Base-by-base conservation (phyloP, 2,329 filamentous ascomycete species). In the Fusarium newnesense region DNA sequence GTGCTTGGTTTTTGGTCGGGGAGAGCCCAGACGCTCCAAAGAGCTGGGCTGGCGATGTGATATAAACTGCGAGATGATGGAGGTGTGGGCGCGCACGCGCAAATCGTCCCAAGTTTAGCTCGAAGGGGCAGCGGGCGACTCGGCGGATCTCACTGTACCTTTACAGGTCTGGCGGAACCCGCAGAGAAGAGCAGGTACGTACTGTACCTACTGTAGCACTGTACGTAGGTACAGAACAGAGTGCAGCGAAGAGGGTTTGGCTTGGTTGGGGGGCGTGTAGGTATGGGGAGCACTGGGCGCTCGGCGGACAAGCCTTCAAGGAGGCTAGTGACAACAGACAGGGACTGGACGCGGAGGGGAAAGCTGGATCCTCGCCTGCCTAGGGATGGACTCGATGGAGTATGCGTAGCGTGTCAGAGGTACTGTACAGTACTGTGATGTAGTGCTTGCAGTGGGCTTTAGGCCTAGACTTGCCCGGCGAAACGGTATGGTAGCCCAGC, bases 1-100 rank as follows among this genome's bases (percentile, higher is more conserved):
- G 67, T 74, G 74, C 52, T 65, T 67, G 59, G 54, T 61, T 75
- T 72, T 72, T 76, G 70, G 67, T 73, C 64, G 67, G 73, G 64
- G 66, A 65, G 58, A 70, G 59, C 73, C 73, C 69, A 73, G 66
- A 64, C 68, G 69, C 75, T 76, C 73, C 64, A 73, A 60, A 70
- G 64, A 77, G 75, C 73, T 77, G 75, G 74, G 73, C 70, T 75
- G 73, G 75, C 69, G 75, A 77, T 77, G 67, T 77, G 76, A 76
- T 74, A 74, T 75, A 69, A 68, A 74, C 64, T 69, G 64, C 75
- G 69, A 75, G 72, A 77, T 77, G 73, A 69, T 76, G 73, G 75
- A 75, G 75, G 74, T 76, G 75, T 76, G 75, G 75, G 75, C 75
- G 72, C 64, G 69, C 74, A 67, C 72, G 73, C 75, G 74, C 65